Evolutionary conservation across 176 grass and related monocot genomes (phyloP).

Genomic region (Ensete ventricosum): DNA sequence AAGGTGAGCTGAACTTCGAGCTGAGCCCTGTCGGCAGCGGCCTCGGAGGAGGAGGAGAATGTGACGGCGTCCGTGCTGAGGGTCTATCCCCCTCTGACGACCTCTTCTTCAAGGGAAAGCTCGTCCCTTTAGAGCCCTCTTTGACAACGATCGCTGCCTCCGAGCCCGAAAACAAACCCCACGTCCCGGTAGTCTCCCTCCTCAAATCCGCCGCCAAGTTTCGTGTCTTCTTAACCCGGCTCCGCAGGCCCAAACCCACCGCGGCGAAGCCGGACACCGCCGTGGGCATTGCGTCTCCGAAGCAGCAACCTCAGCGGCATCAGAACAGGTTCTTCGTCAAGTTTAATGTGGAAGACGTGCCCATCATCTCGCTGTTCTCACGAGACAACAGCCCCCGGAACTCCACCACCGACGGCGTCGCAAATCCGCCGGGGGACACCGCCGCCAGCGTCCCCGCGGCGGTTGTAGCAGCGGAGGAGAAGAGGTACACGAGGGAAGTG

Average conservation of each 20-base stretch:
- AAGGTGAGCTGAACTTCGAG: constrained; percentile 24
- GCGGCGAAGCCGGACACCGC: not conserved
- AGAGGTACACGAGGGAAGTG: constrained; percentile 21
- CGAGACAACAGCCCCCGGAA: constrained; percentile 60
- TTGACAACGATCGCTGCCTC: constrained; percentile 18
- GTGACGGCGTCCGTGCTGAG: constrained; percentile 12
- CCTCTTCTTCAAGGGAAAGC: constrained; percentile 34
- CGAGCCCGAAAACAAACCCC: constrained; percentile 14
- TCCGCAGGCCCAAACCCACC: constrained; percentile 34
- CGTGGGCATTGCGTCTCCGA: not conserved
- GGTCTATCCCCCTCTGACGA: constrained; percentile 26
- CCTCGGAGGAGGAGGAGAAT: not conserved
- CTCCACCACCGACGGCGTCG: not conserved
- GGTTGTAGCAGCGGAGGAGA: constrained; percentile 10
- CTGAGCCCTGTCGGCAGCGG: not conserved
- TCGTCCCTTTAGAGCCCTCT: constrained; percentile 15
- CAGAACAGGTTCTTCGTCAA: constrained; percentile 56
- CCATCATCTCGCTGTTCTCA: constrained; percentile 66
- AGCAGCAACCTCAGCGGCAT: constrained; percentile 16
- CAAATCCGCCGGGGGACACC: not conserved
- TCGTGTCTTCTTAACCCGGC: constrained; percentile 62
- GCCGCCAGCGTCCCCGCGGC: constrained; percentile 29
- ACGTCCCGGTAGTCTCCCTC: constrained; percentile 31
- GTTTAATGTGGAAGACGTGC: constrained; percentile 57
- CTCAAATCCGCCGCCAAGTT: constrained; percentile 66